Percentiles rank a stretch among this genome's conserved stretches.
These are phyloP conservation scores for Begonia peltatifolia DNA, from an alignment of 306 rosid genomes.

Conservation along the genomic window DNA sequence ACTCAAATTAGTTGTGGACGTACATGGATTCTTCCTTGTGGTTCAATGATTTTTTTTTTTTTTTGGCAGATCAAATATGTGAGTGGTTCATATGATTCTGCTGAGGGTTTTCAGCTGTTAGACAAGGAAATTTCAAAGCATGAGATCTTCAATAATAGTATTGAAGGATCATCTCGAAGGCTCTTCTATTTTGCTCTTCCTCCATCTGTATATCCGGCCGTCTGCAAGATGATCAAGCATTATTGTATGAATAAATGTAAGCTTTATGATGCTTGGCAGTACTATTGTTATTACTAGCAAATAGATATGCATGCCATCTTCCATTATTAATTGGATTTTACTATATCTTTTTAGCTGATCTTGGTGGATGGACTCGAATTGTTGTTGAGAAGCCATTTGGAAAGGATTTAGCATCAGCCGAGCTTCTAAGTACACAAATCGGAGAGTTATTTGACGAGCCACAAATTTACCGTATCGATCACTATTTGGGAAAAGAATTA, in stretches of 20 bases:
- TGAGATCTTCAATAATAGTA: conserved; percentile 36
- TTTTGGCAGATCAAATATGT: conserved; percentile 65
- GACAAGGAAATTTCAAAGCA: conserved; percentile 72
- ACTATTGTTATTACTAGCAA: not conserved
- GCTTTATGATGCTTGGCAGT: conserved; percentile 12
- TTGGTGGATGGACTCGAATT: conserved; percentile 95
- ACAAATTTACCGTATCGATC: conserved; percentile 94
- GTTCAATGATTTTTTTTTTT: conserved; percentile 13
- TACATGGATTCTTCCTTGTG: not conserved
- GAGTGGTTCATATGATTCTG: conserved; percentile 75
- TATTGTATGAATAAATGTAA: conserved; percentile 76
- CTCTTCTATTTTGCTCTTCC: conserved; percentile 98
- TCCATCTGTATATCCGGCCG: conserved; percentile 94
- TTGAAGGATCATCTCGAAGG: conserved; percentile 64
- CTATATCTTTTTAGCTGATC: conserved; percentile 50
- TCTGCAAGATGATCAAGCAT: conserved; percentile 75
- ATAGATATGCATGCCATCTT: not conserved
- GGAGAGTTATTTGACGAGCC: conserved; percentile 80
- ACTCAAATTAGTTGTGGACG: conserved; percentile 2
- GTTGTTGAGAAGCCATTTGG: conserved; percentile 99
- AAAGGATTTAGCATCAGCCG: conserved; percentile 81
- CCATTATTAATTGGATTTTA: conserved; percentile 10
- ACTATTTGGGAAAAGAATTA: conserved; percentile 90
- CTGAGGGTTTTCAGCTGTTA: conserved; percentile 56
- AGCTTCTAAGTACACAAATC: conserved; percentile 69